Base-by-base conservation (phyloP, 1,139 yeast genomes). In the Yamadazyma diddensiae region DNA sequence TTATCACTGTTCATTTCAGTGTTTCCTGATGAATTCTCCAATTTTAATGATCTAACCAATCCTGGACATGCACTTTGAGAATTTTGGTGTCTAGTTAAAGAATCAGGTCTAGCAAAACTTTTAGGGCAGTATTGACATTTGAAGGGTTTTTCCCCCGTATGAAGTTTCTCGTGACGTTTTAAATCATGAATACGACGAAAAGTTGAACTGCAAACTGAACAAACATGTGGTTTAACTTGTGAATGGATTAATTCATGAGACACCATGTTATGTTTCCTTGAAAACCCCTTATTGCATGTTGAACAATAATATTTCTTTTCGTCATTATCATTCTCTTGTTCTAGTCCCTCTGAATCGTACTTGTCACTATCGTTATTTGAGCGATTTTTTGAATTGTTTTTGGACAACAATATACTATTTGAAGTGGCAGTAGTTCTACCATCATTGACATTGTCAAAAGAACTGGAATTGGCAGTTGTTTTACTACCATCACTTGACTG, bases 141-240 rank as follows among this genome's bases (percentile, higher is more conserved):
- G 50, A 62, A 81, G 1, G 92, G 90, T 51, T 76, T 79, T 45
- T 78, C 87, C 24, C 92, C 92, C 0, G 88, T 75, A 50, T 85
- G 95, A 21, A 81, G 64, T 52, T 80, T 81, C 42, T 75, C 76
- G 50, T 85, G 95, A 28, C 95, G 66, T 50, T 79, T 82, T 45
- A 84, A 65, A 53, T 85, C 94, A 52, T 84, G 92, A 23, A 78
- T 71, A 26, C 94, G 65, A 38, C 94, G 69, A 52, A 85, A 85
- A 45, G 69, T 72, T 31, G 74, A 62, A 36, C 70, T 63, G 49
- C 95, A 85, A 11, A 73, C 70, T n/a, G 70, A 47, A 54, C 95
- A 85, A 16, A 63, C 59, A 56, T 74, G 86, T 2, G 90, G 88
- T 51, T 78, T 80, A 38, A 71, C 69, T 29, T 74, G 70, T 9